phyloP scores from a whole-genome alignment of 768 basidiomycete species.

The Suillus bovinus region DNA sequence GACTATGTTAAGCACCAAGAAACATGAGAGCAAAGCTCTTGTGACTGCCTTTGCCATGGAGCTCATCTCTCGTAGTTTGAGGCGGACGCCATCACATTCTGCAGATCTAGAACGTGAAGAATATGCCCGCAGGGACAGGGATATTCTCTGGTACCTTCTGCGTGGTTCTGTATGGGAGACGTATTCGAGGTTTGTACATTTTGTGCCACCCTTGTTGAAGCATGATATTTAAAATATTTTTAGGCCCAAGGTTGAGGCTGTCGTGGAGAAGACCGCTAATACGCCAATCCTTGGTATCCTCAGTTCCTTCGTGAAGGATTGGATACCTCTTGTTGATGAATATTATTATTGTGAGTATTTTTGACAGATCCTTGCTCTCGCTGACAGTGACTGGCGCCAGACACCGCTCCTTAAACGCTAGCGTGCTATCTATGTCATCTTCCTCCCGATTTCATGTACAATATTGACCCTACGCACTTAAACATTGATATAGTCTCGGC shows the following conservation, averaged over 20 bases:
- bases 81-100: conserved; percentile 63
- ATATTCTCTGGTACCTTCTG: conserved; percentile 82
- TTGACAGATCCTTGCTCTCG: background rate
- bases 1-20: conserved; percentile 23
- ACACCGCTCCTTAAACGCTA: conserved; percentile 44
- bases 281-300: conserved; percentile 69
- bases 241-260: conserved; percentile 73
- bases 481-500: background rate
- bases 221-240: background rate
- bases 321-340: conserved; percentile 87
- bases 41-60: conserved; percentile 67
- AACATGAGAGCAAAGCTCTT: conserved; percentile 54
- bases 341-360: conserved; percentile 83
- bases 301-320: conserved; percentile 72
- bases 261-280: conserved; percentile 54
- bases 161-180: conserved; percentile 84
- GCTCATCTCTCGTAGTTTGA: conserved; percentile 71
- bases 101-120: conserved; percentile 70
- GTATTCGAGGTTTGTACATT: conserved; percentile 35
- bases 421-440: background rate
- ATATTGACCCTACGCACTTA: background rate
- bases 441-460: conserved; percentile 1
- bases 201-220: conserved; percentile 6
- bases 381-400: conserved; percentile 23
- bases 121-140: conserved; percentile 80